phyloP scores from a whole-genome alignment of 2,329 filamentous ascomycete species.

The Trichophyton mentagrophytes region DNA sequence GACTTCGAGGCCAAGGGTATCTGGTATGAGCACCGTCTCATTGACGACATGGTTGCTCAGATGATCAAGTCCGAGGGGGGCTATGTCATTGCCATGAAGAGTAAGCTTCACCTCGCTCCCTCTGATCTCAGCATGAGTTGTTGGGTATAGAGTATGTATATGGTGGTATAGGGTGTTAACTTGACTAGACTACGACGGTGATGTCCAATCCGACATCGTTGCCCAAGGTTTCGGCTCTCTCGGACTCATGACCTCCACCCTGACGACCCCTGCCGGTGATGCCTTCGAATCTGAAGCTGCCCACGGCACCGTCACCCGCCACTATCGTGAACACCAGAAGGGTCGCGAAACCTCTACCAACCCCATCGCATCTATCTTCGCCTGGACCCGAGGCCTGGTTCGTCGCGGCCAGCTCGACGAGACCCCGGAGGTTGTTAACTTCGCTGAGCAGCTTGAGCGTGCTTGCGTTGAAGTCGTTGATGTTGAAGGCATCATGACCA shows the following conservation, averaged over 20 bases:
- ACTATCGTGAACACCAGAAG: conserved; percentile 98
- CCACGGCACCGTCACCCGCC: conserved; percentile 94
- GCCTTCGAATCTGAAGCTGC: conserved; percentile 96
- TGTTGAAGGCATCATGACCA: conserved; percentile 93
- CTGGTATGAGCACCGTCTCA: conserved; percentile 98
- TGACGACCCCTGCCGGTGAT: conserved; percentile 92
- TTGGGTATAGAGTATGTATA: background rate
- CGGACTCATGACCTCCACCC: conserved; percentile 94
- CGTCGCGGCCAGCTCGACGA: conserved; percentile 88
- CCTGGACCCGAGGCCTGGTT: conserved; percentile 88
- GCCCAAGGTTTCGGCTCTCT: conserved; percentile 97
- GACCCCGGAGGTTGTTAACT: conserved; percentile 82
- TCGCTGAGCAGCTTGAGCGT: conserved; percentile 81
- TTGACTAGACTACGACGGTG: conserved; percentile 79
- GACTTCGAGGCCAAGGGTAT: conserved; percentile 84
- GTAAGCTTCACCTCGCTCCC: conserved; percentile 41
- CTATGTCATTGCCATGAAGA: conserved; percentile 97
- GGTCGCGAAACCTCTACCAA: conserved; percentile 95
- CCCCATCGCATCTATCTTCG: conserved; percentile 97
- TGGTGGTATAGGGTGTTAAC: too few relatives aligned
- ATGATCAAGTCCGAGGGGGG: conserved; percentile 99
- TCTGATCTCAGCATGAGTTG: background rate
- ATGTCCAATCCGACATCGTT: conserved; percentile 96
- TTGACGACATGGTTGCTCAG: conserved; percentile 99
- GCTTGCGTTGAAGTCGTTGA: conserved; percentile 93